phyloP scores from a whole-genome alignment of 495 filamentous ascomycete genomes.

The Hyphodiscus hymeniophilus region DNA sequence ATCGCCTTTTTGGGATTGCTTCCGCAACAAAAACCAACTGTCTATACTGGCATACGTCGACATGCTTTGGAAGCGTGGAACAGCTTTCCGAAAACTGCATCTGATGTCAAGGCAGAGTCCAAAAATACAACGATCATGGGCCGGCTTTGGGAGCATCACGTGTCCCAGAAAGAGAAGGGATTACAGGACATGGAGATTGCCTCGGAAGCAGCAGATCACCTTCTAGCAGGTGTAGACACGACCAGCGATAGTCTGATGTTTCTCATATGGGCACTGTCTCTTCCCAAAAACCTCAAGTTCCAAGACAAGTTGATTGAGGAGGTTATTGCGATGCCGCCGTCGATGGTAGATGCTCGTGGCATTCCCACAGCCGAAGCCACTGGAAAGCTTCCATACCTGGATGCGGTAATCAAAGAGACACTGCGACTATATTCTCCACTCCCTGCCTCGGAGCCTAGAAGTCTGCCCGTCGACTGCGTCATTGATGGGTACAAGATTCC shows the following conservation, averaged over 20 bases:
- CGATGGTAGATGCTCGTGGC: slow-evolving; percentile 19
- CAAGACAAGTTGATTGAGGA: slow-evolving; percentile 54
- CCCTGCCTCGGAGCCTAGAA: slow-evolving; percentile 66
- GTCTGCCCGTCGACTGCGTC: slow-evolving; percentile 40
- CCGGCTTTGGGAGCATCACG: slow-evolving; percentile 14
- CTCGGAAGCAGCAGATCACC: slow-evolving; percentile 44
- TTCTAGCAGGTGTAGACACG: slow-evolving; percentile 72
- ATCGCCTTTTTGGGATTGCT: slow-evolving; percentile 16
- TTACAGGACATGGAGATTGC: slow-evolving; percentile 38
- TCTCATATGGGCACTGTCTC: slow-evolving; percentile 59
- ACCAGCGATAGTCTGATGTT: slow-evolving; percentile 69
- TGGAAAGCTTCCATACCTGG: slow-evolving; percentile 57
- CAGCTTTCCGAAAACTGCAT: neutral
- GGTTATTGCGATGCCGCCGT: slow-evolving; percentile 39
- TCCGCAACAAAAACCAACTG: slow-evolving; percentile 27
- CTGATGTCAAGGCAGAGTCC: slow-evolving; percentile 2
- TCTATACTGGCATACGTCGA: slow-evolving; percentile 29
- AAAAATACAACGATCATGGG: slow-evolving; percentile 10
- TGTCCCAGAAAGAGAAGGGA: slow-evolving; percentile 5
- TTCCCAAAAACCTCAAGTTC: slow-evolving; percentile 33
- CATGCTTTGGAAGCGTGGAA: slow-evolving; percentile 25
- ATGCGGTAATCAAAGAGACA: slow-evolving; percentile 69
- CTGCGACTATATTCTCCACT: slow-evolving; percentile 66
- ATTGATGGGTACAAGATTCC: slow-evolving; percentile 54
- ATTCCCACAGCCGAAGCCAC: slow-evolving; percentile 36